These are phyloP conservation scores for Umbelopsis sp. DNA, from an alignment of 192 early-diverging fungal genomes.

Conservation along the genomic window DNA sequence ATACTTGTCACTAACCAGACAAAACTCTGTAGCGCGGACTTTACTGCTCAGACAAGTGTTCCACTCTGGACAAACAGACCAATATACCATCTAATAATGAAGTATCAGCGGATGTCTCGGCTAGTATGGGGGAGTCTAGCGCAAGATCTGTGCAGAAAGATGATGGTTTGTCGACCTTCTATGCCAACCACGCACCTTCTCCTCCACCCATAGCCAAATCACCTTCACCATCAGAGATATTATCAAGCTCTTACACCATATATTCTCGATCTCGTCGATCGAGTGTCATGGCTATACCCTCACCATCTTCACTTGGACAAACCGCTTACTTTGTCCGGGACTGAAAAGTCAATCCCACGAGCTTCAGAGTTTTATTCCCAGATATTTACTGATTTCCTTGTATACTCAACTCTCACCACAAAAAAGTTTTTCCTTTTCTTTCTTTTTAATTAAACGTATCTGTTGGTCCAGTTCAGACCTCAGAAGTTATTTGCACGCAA, in stretches of 20 bases:
- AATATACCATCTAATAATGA: background rate
- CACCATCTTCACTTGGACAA: background rate
- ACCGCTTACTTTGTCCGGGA: background rate
- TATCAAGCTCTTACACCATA: conserved; percentile 17
- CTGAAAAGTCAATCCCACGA: background rate
- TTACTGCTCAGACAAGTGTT: conserved; percentile 17
- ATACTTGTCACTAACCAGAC: background rate
- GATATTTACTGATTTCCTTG: background rate
- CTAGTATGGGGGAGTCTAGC: background rate
- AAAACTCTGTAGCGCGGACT: background rate
- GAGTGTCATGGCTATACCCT: conserved; percentile 13
- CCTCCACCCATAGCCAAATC: conserved; percentile 11
- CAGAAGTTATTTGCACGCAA: too few relatives aligned
- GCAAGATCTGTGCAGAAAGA: background rate
- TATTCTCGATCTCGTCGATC: conserved; percentile 7
- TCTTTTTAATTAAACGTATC: background rate
- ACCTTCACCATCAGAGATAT: conserved; percentile 1
- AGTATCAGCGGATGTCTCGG: background rate
- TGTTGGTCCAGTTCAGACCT: too few relatives aligned
- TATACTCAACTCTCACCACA: background rate
- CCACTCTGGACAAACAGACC: conserved; percentile 13
- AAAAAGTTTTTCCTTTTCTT: background rate
- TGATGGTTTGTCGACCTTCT: conserved; percentile 1
- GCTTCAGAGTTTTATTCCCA: too few relatives aligned
- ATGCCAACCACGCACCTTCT: conserved; percentile 13